Conservation (phyloP, 495 filamentous ascomycete genomes). For the Diplogelasinospora grovesii region DNA sequence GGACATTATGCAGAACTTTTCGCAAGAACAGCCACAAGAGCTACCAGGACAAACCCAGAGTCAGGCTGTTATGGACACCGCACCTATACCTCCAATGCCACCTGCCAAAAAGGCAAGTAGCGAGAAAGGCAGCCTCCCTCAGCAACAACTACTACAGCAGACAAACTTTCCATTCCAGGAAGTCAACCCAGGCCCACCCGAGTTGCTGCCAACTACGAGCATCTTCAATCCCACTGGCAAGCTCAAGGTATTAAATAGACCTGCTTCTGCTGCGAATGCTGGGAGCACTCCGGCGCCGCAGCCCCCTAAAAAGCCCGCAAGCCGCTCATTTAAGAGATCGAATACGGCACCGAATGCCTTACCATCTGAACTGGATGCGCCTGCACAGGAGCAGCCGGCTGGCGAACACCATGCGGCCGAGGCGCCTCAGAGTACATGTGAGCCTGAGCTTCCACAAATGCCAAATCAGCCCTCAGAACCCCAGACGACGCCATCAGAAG, state of each 20-base stretch:
- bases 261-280: slow-evolving; percentile 2
- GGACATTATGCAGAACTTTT: slow-evolving; percentile 14
- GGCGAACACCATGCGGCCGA: slow-evolving; percentile 3
- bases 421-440: not conserved
- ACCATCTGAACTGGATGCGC: slow-evolving; percentile 7
- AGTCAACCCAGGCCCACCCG: slow-evolving; percentile 38
- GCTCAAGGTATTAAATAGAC: slow-evolving; percentile 19
- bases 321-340: slow-evolving; percentile 18
- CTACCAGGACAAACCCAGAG: slow-evolving; percentile 6
- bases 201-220: slow-evolving; percentile 38
- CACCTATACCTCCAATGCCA: slow-evolving; percentile 8
- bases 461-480: too few species aligned
- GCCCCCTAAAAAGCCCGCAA: slow-evolving; percentile 8
- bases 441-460: not conserved
- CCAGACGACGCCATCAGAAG: too few species aligned
- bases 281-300: slow-evolving; percentile 7
- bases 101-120: slow-evolving; percentile 8
- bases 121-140: slow-evolving; percentile 7
- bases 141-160: slow-evolving; percentile 7
- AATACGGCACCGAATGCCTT: slow-evolving; percentile 20
- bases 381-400: slow-evolving; percentile 1
- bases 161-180: slow-evolving; percentile 33
- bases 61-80: too few species aligned
- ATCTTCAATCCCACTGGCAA: slow-evolving; percentile 34
- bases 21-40: slow-evolving; percentile 14